These are phyloP conservation scores for Neurospora pannonica DNA, from an alignment of 495 filamentous ascomycete genomes.

Conservation along the genomic window DNA sequence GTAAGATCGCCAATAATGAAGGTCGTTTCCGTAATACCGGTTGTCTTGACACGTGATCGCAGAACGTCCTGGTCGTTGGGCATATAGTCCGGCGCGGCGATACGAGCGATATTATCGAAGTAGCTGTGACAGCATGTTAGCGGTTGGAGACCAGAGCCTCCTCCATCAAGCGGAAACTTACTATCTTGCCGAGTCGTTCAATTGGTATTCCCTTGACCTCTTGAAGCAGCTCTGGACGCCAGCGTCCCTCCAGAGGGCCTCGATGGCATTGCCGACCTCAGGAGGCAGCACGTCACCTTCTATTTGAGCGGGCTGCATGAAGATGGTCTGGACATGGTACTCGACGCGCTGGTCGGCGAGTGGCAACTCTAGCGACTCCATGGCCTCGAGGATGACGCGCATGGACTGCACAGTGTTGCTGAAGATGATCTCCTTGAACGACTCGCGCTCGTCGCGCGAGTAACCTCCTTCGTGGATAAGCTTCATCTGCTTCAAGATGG, in stretches of 20 bases:
- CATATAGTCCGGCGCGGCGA: conserved; percentile 86
- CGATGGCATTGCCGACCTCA: conserved; percentile 90
- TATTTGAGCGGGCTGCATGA: conserved; percentile 92
- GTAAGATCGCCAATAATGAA: conserved; percentile 97
- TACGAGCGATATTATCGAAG: conserved; percentile 91
- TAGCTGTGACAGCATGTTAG: conserved; percentile 54
- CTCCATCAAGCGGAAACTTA: conserved; percentile 39
- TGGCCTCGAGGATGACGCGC: conserved; percentile 92
- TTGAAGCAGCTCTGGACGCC: conserved; percentile 95
- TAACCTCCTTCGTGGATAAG: conserved; percentile 77
- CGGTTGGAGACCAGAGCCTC: conserved; percentile 5
- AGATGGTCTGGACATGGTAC: conserved; percentile 91
- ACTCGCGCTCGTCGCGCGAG: conserved; percentile 68
- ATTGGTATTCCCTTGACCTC: conserved; percentile 89
- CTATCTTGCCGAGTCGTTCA: conserved; percentile 98
- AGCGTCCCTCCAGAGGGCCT: conserved; percentile 84
- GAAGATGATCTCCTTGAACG: conserved; percentile 95
- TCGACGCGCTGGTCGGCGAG: conserved; percentile 80
- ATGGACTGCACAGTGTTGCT: conserved; percentile 95
- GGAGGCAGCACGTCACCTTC: conserved; percentile 90
- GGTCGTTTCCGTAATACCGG: conserved; percentile 97
- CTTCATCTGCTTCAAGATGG: conserved; percentile 99
- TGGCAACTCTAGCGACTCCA: conserved; percentile 87
- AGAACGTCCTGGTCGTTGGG: conserved; percentile 97
- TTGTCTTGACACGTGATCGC: conserved; percentile 96